Evolutionary conservation across 371 early-diverging fungal species (phyloP).

Genomic region (Mucor saturninus): DNA sequence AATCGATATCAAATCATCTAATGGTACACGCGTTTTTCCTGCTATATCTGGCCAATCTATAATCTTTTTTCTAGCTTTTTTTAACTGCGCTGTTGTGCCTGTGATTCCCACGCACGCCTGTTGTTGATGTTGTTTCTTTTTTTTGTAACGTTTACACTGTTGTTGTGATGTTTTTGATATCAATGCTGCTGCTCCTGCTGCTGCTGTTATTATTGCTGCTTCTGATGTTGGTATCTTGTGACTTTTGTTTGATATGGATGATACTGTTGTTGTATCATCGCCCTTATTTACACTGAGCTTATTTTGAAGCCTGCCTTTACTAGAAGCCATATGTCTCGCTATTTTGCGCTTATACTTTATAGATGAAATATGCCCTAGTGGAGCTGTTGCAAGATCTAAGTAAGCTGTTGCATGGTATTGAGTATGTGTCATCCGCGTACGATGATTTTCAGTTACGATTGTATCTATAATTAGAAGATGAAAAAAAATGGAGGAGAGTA

Average conservation of each 20-base stretch:
- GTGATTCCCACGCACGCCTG: slow-evolving; percentile 8
- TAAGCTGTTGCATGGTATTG: slow-evolving; percentile 36
- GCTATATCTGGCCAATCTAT: slow-evolving; percentile 42
- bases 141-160: slow-evolving; percentile 4
- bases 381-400: slow-evolving; percentile 41
- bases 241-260: neutral
- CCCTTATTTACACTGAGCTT: neutral
- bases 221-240: neutral
- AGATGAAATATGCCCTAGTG: slow-evolving; percentile 4
- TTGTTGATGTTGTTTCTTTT: slow-evolving; percentile 5
- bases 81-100: slow-evolving; percentile 29
- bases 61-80: slow-evolving; percentile 22
- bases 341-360: slow-evolving; percentile 13
- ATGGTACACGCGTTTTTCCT: slow-evolving; percentile 48
- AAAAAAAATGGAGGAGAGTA: neutral
- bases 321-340: neutral
- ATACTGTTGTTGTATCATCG: neutral
- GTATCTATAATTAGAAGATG: slow-evolving; percentile 11
- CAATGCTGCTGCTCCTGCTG: neutral
- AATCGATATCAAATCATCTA: slow-evolving; percentile 64
- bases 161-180: neutral
- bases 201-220: neutral
- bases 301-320: neutral
- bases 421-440: slow-evolving; percentile 18
- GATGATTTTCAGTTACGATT: slow-evolving; percentile 4